phyloP scores from a whole-genome alignment of 73 alveolate species.

The Tetrahymena elliotti region DNA sequence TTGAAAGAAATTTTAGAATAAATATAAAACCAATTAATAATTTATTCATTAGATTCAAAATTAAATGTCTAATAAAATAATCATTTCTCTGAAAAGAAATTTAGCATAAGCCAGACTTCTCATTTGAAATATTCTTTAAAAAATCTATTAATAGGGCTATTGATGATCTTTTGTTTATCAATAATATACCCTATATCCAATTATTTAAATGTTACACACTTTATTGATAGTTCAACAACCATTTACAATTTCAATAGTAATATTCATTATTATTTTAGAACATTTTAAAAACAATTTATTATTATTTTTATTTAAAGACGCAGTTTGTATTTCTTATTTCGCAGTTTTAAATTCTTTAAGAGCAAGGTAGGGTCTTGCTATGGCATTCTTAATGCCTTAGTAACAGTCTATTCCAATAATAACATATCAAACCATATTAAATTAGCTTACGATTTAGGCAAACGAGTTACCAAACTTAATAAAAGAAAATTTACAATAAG shows the following conservation, averaged over 20 bases:
- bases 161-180: neutral
- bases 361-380: neutral
- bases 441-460: neutral
- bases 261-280: too few relatives aligned
- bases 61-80: too few relatives aligned
- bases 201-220: neutral
- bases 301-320: too few relatives aligned
- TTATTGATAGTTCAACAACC: neutral
- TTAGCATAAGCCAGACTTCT: neutral
- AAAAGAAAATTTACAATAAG: too few relatives aligned
- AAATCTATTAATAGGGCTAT: neutral
- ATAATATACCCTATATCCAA: neutral
- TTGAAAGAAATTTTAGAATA: neutral
- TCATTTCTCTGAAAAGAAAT: neutral
- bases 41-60: neutral
- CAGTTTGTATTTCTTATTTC: neutral
- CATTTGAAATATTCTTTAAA: neutral
- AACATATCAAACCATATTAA: too few relatives aligned
- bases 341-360: neutral
- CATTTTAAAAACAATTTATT: too few relatives aligned
- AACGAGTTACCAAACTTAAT: neutral
- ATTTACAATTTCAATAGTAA: neutral
- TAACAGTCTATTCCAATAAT: neutral
- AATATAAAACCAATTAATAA: neutral
- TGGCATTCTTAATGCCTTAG: neutral